A percentile compares a stretch with the other conserved stretches of the same genome.
phyloP scores from a whole-genome alignment of 2,329 filamentous ascomycete genomes.

The Pseudogymnoascus verrucosus region DNA sequence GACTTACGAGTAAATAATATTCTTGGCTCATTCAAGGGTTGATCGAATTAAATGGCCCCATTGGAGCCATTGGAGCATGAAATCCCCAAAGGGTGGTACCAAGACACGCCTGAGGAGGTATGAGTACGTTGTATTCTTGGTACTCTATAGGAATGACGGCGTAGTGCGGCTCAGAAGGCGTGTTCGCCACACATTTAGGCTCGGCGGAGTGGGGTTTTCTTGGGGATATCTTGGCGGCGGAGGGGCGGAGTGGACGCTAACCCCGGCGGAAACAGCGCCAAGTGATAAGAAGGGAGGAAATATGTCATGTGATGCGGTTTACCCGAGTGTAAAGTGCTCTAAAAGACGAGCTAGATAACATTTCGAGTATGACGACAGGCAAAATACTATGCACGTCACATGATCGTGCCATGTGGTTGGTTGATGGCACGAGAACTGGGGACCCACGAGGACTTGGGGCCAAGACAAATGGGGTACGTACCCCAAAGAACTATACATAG shows the following conservation, averaged over 20 bases:
- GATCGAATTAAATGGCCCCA: not conserved
- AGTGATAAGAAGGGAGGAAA: not conserved
- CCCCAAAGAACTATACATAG: not conserved
- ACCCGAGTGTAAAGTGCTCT: not conserved
- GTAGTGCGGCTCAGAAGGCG: not conserved
- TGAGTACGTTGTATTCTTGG: slow-evolving; percentile 2
- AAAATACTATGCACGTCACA: not conserved
- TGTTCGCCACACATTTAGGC: not conserved
- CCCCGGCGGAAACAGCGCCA: not conserved
- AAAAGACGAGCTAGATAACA: not conserved
- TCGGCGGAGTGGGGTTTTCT: slow-evolving; percentile 1
- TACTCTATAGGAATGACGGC: not conserved
- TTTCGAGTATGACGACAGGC: not conserved
- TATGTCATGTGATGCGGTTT: not conserved
- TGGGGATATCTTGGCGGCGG: not conserved
- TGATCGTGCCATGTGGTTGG: not conserved
- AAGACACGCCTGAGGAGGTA: not conserved
- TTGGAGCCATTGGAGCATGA: not conserved
- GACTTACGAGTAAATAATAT: slow-evolving; percentile 5
- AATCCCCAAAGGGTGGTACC: not conserved
- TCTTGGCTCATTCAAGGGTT: slow-evolving; percentile 1
- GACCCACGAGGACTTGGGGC: not conserved
- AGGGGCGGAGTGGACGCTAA: slow-evolving; percentile 1
- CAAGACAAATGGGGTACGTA: not conserved
- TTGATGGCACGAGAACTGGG: not conserved